These are phyloP conservation scores for Chrysoporthe cubensis DNA, from an alignment of 2,329 filamentous ascomycete species.

Conservation along the genomic window DNA sequence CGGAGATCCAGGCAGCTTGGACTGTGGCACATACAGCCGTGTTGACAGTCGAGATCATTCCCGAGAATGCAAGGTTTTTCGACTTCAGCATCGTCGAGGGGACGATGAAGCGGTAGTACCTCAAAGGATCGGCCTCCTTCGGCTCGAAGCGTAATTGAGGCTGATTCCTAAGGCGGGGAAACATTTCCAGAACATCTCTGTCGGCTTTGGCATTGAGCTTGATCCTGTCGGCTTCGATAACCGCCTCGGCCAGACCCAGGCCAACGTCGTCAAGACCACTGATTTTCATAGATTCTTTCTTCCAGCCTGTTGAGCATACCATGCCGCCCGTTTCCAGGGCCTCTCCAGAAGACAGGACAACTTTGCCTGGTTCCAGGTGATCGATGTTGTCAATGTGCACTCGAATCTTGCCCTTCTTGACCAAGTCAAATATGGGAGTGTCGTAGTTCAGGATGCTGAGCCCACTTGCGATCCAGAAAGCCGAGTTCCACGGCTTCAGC, in stretches of 20 bases:
- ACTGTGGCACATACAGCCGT: slow-evolving; percentile 41
- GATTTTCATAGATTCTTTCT: slow-evolving; percentile 50
- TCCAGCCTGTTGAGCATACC: slow-evolving; percentile 59
- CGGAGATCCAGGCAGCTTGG: slow-evolving; percentile 58
- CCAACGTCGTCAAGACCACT: slow-evolving; percentile 21
- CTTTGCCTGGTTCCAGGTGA: slow-evolving; percentile 41
- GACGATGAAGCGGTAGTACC: slow-evolving; percentile 28
- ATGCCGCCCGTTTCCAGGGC: slow-evolving; percentile 49
- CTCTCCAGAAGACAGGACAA: slow-evolving; percentile 48
- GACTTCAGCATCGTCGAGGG: slow-evolving; percentile 16
- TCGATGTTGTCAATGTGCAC: slow-evolving; percentile 53
- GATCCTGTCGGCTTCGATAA: slow-evolving; percentile 15
- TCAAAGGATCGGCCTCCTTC: slow-evolving; percentile 15
- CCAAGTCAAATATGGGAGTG: slow-evolving; percentile 54
- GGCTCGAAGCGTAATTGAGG: slow-evolving; percentile 18
- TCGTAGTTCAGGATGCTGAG: slow-evolving; percentile 60
- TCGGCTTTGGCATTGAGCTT: slow-evolving; percentile 19
- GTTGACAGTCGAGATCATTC: slow-evolving; percentile 35
- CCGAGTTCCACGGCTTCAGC: slow-evolving; percentile 45
- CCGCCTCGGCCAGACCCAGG: slow-evolving; percentile 14
- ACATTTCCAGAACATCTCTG: slow-evolving; percentile 11
- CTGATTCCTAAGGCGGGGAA: slow-evolving; percentile 21
- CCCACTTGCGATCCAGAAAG: slow-evolving; percentile 53
- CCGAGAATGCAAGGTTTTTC: slow-evolving; percentile 18
- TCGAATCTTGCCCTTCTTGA: slow-evolving; percentile 50